Percentiles rank a stretch among this genome's conserved stretches.
Evolutionary conservation across 495 filamentous ascomycete species (phyloP).

Genomic region (Daldinia bambusicola): DNA sequence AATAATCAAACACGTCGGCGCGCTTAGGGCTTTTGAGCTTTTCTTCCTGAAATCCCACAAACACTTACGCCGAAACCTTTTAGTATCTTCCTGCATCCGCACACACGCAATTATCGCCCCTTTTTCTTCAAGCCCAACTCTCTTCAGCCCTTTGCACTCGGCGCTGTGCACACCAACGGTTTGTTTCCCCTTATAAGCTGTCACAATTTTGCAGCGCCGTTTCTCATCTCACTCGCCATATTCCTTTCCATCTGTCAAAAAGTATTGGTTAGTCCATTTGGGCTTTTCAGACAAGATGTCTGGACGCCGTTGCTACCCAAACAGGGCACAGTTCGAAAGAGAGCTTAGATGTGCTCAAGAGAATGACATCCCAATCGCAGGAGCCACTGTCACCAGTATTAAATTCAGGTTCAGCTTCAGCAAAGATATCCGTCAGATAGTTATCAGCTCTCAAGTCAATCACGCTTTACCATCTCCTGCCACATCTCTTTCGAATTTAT

Average conservation of each 20-base stretch:
- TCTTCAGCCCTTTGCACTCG: not conserved
- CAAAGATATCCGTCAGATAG: conserved; percentile 4
- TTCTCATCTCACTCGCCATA: not conserved
- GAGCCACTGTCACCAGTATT: conserved; percentile 11
- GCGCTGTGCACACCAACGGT: not conserved
- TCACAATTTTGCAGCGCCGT: not conserved
- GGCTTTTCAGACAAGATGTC: not conserved
- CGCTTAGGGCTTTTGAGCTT: conserved; percentile 4
- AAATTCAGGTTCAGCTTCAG: conserved; percentile 22
- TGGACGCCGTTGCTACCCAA: not conserved
- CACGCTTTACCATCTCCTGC: not conserved
- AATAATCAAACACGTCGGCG: not conserved
- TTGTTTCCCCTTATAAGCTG: not conserved
- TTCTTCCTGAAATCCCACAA: not conserved
- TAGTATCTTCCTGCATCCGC: not conserved
- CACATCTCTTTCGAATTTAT: not conserved
- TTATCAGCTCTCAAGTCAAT: not conserved
- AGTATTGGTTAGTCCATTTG: not conserved
- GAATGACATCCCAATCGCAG: conserved; percentile 14
- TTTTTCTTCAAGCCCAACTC: not conserved
- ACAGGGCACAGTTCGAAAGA: not conserved
- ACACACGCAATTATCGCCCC: not conserved
- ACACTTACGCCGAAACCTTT: not conserved
- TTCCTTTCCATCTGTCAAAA: not conserved
- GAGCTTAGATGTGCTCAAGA: conserved; percentile 26